These are phyloP conservation scores for Lobosporangium transversale DNA, from an alignment of 192 early-diverging fungal species.

Conservation along the genomic window DNA sequence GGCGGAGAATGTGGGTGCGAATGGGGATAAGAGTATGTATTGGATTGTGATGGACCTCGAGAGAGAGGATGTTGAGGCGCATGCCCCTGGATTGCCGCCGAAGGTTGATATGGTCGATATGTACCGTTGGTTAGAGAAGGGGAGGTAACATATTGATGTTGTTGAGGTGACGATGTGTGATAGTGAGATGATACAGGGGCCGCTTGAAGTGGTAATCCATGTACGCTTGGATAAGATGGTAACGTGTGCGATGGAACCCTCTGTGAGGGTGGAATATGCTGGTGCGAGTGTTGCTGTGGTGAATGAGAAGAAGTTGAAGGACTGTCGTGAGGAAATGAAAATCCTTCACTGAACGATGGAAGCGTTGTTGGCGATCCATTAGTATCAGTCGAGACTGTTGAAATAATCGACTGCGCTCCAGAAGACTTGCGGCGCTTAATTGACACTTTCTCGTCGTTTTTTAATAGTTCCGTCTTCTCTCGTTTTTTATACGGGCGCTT, in stretches of 20 bases:
- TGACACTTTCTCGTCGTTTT: slow-evolving; percentile 20
- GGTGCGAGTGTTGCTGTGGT: not conserved
- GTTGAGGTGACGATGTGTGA: not conserved
- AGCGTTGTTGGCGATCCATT: slow-evolving; percentile 3
- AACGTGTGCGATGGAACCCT: slow-evolving; percentile 8
- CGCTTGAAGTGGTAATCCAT: not conserved
- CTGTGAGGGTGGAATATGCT: not conserved
- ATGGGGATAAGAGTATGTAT: slow-evolving; percentile 11
- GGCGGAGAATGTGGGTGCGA: slow-evolving; percentile 14
- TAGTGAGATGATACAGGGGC: not conserved
- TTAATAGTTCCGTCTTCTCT: slow-evolving; percentile 5
- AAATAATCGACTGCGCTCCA: slow-evolving; percentile 3
- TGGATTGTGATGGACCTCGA: not conserved
- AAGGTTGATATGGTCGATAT: slow-evolving; percentile 1
- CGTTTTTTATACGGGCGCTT: slow-evolving; percentile 31
- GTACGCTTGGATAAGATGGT: not conserved
- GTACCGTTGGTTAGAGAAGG: not conserved
- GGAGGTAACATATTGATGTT: not conserved
- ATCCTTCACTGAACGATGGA: slow-evolving; percentile 46
- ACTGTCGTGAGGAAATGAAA: slow-evolving; percentile 21
- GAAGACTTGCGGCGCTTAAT: slow-evolving; percentile 39
- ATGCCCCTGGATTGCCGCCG: not conserved
- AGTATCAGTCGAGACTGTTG: not conserved
- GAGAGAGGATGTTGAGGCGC: slow-evolving; percentile 3
- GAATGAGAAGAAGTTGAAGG: not conserved